Evolutionary conservation across 31 red algal species (phyloP), one percentile per base, ranked within the genome.

Genomic region (Odonthalia washingtoniensis): DNA sequence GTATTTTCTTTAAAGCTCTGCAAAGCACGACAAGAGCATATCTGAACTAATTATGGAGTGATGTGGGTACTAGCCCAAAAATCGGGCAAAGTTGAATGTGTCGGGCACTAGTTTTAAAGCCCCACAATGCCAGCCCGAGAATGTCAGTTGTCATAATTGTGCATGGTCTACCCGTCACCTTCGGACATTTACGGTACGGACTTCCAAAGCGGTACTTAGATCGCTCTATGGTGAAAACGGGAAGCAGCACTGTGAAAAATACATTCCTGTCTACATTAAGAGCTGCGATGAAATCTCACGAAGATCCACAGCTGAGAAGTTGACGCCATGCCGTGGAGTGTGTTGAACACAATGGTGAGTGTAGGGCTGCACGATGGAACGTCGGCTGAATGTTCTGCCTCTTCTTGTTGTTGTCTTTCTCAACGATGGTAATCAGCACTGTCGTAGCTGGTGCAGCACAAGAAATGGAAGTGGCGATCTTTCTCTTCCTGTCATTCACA

Each of bases 281-380:
- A 1, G 75, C 33, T 4, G 42, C 38, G 2, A 81, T 53, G 35
- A 89, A 89, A 43, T 89, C 86, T 2, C 4, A 4, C 3, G 3
- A 27, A 5, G 63, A 73, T 3, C 86, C 86, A 36, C 60, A 81
- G 1, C 2, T 4, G 0, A 89, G 62, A 4, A 80, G 0, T 9
- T 72, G 57, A 24, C 26, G 3, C 84, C 84, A 87, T 31, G 73
- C n/a, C n/a, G n/a, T n/a, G n/a, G n/a, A n/a, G n/a, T n/a, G n/a
- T n/a, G n/a, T n/a, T n/a, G n/a, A n/a, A n/a, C n/a, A n/a, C n/a
- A n/a, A n/a, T n/a, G n/a, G n/a, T n/a, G n/a, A n/a, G n/a, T n/a
- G n/a, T n/a, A n/a, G n/a, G n/a, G n/a, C n/a, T n/a, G n/a, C n/a
- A n/a, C n/a, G n/a, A n/a, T n/a, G n/a, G n/a, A n/a, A n/a, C n/a